A percentile compares a stretch with the other conserved stretches of the same genome.
Evolutionary conservation across 2,329 filamentous ascomycete genomes (phyloP).

Genomic region (Cylindrodendrum hubeiense): DNA sequence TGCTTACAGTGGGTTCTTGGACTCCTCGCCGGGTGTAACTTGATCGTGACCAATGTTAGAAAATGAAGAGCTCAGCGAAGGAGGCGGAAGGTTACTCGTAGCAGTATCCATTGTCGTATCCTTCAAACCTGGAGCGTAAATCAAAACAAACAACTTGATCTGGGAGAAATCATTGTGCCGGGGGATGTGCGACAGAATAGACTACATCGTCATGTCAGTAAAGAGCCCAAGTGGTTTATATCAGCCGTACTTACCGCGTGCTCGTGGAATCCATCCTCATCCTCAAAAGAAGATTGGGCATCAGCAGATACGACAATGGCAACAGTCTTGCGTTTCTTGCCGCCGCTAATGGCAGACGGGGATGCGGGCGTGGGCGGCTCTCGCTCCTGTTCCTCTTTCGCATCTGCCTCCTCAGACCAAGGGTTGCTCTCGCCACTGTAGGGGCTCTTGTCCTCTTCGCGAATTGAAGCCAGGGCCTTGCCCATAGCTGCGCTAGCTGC

Average conservation of each 20-base stretch:
- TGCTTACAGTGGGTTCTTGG: constrained; percentile 68
- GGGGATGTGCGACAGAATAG: constrained; percentile 90
- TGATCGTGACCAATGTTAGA: constrained; percentile 86
- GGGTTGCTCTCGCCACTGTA: constrained; percentile 84
- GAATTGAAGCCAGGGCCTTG: constrained; percentile 84
- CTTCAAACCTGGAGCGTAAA: constrained; percentile 87
- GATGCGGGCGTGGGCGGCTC: constrained; percentile 42
- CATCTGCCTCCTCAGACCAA: constrained; percentile 91
- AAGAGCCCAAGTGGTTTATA: constrained; percentile 18
- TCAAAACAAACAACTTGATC: constrained; percentile 86
- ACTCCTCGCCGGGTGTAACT: constrained; percentile 75
- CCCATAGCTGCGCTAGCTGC: constrained; percentile 87
- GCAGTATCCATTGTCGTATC: constrained; percentile 68
- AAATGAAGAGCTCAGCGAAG: constrained; percentile 83
- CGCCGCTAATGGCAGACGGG: constrained; percentile 49
- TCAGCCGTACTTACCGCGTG: constrained; percentile 77
- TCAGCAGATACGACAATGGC: constrained; percentile 90
- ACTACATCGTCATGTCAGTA: constrained; percentile 61
- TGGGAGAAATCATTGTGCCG: constrained; percentile 79
- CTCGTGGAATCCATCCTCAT: constrained; percentile 75
- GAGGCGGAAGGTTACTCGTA: constrained; percentile 68
- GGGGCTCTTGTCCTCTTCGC: constrained; percentile 82
- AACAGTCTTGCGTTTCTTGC: constrained; percentile 79
- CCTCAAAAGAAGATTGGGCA: constrained; percentile 67
- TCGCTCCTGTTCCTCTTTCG: constrained; percentile 66